Evolutionary conservation across 1,284 basidiomycete species (phyloP).

Genomic region (Vanrija sp.): DNA sequence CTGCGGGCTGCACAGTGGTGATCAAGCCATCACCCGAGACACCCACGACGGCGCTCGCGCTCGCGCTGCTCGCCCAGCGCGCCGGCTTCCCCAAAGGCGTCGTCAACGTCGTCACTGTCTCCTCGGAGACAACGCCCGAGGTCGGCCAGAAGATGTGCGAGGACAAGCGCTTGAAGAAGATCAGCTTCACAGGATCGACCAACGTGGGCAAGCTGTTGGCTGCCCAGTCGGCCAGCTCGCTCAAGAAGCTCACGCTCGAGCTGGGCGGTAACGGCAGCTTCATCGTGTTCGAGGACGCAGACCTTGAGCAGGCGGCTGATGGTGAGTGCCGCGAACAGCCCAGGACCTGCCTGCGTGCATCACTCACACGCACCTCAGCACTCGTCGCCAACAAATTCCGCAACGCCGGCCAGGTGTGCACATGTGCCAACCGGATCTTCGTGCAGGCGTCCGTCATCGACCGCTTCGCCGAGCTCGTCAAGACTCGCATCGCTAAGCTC

Average conservation of each 20-base stretch:
- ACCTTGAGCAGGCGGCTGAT: conserved; percentile 38
- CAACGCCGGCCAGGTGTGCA: conserved; percentile 71
- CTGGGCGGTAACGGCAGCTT: conserved; percentile 46
- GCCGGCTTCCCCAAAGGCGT: conserved; percentile 81
- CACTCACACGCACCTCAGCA: not conserved
- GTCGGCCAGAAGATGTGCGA: conserved; percentile 29
- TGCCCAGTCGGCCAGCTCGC: conserved; percentile 36
- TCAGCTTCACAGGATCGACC: conserved; percentile 85
- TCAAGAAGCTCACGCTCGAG: conserved; percentile 47
- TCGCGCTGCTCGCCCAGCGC: conserved; percentile 28
- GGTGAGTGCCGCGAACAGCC: conserved; percentile 6
- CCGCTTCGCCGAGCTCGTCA: conserved; percentile 26
- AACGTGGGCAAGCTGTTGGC: conserved; percentile 37
- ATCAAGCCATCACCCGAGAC: conserved; percentile 77
- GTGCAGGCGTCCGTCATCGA: conserved; percentile 57
- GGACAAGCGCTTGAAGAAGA: conserved; percentile 54
- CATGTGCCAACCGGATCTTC: conserved; percentile 65
- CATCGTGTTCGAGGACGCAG: conserved; percentile 47
- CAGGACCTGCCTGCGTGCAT: too few relatives aligned
- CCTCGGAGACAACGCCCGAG: conserved; percentile 52
- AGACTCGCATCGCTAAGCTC: conserved; percentile 63
- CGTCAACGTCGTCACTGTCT: conserved; percentile 75
- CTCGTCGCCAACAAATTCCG: conserved; percentile 85
- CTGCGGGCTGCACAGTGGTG: conserved; percentile 51
- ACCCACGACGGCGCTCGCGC: conserved; percentile 75